phyloP scores from a whole-genome alignment of 352 stramenopile genomes.

The Pythium coloratum region DNA sequence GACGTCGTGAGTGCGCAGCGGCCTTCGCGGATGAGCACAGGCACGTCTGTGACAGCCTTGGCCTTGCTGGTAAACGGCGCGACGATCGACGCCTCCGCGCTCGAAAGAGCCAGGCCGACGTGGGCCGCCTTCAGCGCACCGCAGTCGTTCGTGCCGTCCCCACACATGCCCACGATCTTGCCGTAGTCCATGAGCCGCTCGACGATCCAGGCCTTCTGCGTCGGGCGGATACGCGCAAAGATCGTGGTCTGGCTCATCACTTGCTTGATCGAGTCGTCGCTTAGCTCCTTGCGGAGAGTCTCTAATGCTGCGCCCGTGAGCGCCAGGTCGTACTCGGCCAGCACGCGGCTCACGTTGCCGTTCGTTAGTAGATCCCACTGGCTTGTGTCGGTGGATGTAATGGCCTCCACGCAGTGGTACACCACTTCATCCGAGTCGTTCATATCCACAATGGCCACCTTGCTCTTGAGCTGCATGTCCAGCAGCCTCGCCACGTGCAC shows the following conservation, averaged over 20 bases:
- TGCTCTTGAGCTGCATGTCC: conserved; percentile 39
- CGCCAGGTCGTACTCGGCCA: conserved; percentile 39
- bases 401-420: conserved; percentile 37
- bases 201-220: conserved; percentile 63
- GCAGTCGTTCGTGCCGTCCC: conserved; percentile 81
- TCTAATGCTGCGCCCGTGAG: conserved; percentile 53
- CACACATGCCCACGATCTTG: conserved; percentile 48
- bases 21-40: conserved; percentile 80
- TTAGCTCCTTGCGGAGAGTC: conserved; percentile 31
- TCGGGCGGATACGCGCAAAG: conserved; percentile 55
- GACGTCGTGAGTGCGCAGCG: conserved; percentile 71
- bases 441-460: conserved; percentile 45
- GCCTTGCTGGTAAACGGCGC: conserved; percentile 87
- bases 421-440: conserved; percentile 26
- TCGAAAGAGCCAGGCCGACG: conserved; percentile 82
- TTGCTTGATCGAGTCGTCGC: conserved; percentile 35
- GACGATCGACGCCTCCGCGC: conserved; percentile 83
- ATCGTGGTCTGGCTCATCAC: conserved; percentile 48
- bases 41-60: conserved; percentile 73
- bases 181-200: conserved; percentile 50
- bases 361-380: conserved; percentile 37
- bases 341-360: conserved; percentile 28
- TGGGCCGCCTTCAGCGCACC: conserved; percentile 85
- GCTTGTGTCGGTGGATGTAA: conserved; percentile 28
- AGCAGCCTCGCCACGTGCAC: conserved; percentile 46